Evolutionary conservation across 2,329 filamentous ascomycete species (phyloP).

Genomic region (Sclerotinia borealis): DNA sequence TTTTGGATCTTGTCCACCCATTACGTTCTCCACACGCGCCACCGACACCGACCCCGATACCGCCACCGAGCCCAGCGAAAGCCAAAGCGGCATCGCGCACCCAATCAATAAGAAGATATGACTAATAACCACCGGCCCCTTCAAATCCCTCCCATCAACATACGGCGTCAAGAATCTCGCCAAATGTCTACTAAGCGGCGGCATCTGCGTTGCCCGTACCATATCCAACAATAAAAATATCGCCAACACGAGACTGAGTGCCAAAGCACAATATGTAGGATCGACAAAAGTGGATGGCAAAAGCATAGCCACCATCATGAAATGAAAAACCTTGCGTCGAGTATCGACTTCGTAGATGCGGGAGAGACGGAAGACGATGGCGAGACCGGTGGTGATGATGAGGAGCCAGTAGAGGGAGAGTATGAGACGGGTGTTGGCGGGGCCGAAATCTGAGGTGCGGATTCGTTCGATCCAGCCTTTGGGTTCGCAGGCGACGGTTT

Average conservation of each 20-base stretch:
- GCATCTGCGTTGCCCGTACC: constrained; percentile 83
- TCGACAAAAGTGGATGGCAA: constrained; percentile 82
- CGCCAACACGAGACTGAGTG: constrained; percentile 71
- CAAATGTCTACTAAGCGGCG: constrained; percentile 79
- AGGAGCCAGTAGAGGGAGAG: constrained; percentile 67
- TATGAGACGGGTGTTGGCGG: constrained; percentile 74
- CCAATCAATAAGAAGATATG: constrained; percentile 95
- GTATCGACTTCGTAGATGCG: constrained; percentile 87
- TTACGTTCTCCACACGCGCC: not conserved
- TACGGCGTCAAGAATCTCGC: constrained; percentile 87
- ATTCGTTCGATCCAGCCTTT: constrained; percentile 59
- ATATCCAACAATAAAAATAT: constrained; percentile 86
- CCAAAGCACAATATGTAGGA: constrained; percentile 74
- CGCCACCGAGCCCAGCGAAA: constrained; percentile 66
- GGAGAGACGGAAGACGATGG: constrained; percentile 68
- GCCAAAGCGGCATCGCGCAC: constrained; percentile 91
- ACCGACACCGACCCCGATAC: constrained; percentile 34
- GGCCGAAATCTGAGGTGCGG: constrained; percentile 60
- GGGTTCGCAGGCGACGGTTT: constrained; percentile 38
- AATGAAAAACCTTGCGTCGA: constrained; percentile 92
- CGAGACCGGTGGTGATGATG: constrained; percentile 65
- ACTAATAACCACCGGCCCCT: constrained; percentile 89
- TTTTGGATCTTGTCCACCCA: not conserved
- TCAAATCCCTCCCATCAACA: constrained; percentile 86
- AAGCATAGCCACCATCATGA: constrained; percentile 96